Evolutionary conservation across 176 grass and related monocot species (phyloP), one percentile per base, ranked within the genome.

Genomic region (Zizania latifolia): DNA sequence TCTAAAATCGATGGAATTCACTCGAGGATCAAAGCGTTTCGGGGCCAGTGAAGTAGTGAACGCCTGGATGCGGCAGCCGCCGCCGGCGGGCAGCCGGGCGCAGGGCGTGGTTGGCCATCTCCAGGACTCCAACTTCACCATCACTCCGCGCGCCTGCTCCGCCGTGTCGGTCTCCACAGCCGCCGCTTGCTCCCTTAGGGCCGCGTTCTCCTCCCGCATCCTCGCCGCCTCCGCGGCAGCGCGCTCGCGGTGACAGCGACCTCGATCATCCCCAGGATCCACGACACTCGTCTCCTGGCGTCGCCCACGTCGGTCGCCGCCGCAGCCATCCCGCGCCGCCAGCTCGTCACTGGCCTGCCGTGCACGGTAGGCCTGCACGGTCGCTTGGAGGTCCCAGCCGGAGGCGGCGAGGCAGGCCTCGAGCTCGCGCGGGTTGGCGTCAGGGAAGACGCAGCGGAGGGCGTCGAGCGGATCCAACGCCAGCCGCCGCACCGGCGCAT

Each of bases 111-210:
- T 29, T 37, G 46, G 32, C 75, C 82, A 4, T 14, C 2, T 22
- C 37, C 5, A 14, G 46, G 22, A 36, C 46, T 33, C 75, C 27
- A 5, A 6, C 67, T 78, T 75, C 46, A 78, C 75, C 27, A 44
- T 39, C 10, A 10, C 26, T 27, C 11, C 5, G 16, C 54, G 40
- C 65, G 1, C 21, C 10, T 56, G 29, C 64, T 53, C 73, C 69
- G 80, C 48, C 68, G 43, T 81, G 55, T 9, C 82, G 27, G 36
- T 65, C 68, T 58, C 45, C 13, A 74, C 46, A 35, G 33, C 70
- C 5, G 21, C 44, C 35, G 68, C 55, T 5, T 45, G 55, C 54
- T 28, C 65, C 67, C 31, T 50, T 22, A 71, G 40, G 30, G 13
- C 21, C 0, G 39, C 55, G 55, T 71, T 62, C 65, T 81, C 78